Percentiles rank a stretch among this genome's conserved stretches.
Conservation (phyloP, 2,329 filamentous ascomycete species). For the Xylariomycetidae sp. region DNA sequence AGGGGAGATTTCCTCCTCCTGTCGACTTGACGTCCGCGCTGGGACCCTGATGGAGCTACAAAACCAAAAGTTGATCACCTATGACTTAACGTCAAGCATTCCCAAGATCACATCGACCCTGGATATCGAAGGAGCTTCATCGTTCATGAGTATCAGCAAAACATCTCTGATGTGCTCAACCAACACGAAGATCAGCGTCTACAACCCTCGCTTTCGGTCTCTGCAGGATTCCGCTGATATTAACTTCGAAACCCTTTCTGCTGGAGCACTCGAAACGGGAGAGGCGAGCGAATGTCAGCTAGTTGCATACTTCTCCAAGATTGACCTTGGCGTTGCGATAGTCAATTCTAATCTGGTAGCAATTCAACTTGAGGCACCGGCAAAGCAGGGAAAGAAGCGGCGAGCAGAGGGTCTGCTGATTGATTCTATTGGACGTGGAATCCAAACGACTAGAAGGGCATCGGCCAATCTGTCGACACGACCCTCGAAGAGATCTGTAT, state of each 20-base stretch:
- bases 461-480: conserved; percentile 26
- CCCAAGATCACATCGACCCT: conserved; percentile 56
- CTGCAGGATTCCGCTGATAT: conserved; percentile 47
- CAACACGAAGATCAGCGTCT: conserved; percentile 51
- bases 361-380: conserved; percentile 63
- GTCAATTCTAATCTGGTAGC: conserved; percentile 60
- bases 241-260: conserved; percentile 38
- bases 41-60: conserved; percentile 60
- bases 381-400: conserved; percentile 49
- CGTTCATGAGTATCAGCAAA: conserved; percentile 63
- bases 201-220: conserved; percentile 65
- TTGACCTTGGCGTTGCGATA: conserved; percentile 63
- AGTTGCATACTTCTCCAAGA: conserved; percentile 59
- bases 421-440: conserved; percentile 68
- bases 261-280: conserved; percentile 2
- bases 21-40: conserved; percentile 55
- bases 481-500: conserved; percentile 26
- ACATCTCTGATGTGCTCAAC: conserved; percentile 63
- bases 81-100: conserved; percentile 58
- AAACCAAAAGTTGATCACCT: conserved; percentile 51
- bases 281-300: conserved; percentile 40
- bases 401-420: conserved; percentile 61
- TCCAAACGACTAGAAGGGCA: conserved; percentile 34
- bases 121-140: conserved; percentile 46
- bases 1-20: conserved; percentile 5